Evolutionary conservation across 495 filamentous ascomycete species (phyloP).

Genomic region (Penicillium ucsense): DNA sequence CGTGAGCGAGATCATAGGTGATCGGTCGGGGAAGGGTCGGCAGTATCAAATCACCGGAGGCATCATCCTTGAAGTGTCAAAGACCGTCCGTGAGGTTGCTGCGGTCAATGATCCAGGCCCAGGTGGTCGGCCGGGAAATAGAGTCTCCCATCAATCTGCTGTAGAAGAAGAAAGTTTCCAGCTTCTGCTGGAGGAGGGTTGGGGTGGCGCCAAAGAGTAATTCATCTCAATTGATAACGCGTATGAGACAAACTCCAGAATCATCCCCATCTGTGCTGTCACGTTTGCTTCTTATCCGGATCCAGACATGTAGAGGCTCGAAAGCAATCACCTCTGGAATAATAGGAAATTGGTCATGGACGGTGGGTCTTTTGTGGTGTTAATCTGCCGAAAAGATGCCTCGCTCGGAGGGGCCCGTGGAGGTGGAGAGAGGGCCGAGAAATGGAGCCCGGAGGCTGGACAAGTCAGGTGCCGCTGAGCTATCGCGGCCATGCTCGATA

Average conservation of each 20-base stretch:
- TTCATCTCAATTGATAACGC: background rate
- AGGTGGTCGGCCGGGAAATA: constrained; percentile 33
- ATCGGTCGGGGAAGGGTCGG: constrained; percentile 21
- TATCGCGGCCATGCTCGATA: constrained; percentile 9
- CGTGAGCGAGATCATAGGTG: constrained; percentile 35
- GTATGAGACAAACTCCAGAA: constrained; percentile 2
- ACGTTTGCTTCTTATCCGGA: too few relatives aligned
- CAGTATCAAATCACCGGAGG: constrained; percentile 33
- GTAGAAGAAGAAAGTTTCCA: constrained; percentile 38
- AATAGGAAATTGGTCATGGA: too few relatives aligned
- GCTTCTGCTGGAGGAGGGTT: constrained; percentile 32
- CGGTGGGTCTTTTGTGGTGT: too few relatives aligned
- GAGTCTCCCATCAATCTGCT: constrained; percentile 28
- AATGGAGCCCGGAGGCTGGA: constrained; percentile 2
- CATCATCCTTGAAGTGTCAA: constrained; percentile 50
- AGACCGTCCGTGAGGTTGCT: constrained; percentile 43
- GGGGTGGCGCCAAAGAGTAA: constrained; percentile 25
- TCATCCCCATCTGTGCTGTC: background rate
- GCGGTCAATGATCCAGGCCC: constrained; percentile 52
- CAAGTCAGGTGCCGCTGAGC: constrained; percentile 9
- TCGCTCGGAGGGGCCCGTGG: background rate
- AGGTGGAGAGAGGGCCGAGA: background rate
- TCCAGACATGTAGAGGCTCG: too few relatives aligned
- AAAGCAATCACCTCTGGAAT: too few relatives aligned
- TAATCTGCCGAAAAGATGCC: too few relatives aligned